phyloP scores from a whole-genome alignment of 169 alveolate genomes.

The Nephromyces sp. region DNA sequence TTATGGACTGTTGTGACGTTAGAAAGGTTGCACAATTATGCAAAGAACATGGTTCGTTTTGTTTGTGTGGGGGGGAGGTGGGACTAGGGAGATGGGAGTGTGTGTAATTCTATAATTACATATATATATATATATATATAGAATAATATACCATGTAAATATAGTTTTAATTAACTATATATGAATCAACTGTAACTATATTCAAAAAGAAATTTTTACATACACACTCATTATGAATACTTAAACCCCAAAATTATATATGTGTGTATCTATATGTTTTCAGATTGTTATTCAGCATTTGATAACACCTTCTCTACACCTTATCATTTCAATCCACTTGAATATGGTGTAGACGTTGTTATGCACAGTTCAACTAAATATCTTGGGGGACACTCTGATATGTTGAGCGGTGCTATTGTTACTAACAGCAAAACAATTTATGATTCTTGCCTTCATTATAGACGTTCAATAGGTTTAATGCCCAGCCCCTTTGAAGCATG shows the following conservation, averaged over 20 bases:
- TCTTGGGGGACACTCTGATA: constrained; percentile 53
- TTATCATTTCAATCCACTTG: constrained; percentile 38
- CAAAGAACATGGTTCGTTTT: constrained; percentile 15
- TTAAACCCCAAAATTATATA: not conserved
- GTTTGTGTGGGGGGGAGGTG: no score
- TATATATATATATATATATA: no score
- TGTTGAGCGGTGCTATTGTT: constrained; percentile 48
- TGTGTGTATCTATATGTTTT: no score
- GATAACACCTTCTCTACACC: constrained; percentile 61
- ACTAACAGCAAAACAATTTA: constrained; percentile 15
- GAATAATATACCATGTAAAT: not conserved
- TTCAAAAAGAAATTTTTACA: not conserved
- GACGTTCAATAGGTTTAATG: constrained; percentile 51
- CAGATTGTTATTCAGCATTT: constrained; percentile 34
- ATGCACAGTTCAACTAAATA: constrained; percentile 50
- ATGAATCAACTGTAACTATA: not conserved
- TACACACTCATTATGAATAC: not conserved
- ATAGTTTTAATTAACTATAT: not conserved
- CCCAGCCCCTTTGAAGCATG: no score
- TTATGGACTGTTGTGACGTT: constrained; percentile 38
- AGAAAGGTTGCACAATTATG: constrained; percentile 31
- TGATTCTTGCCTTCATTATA: constrained; percentile 30
- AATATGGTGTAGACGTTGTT: constrained; percentile 31
- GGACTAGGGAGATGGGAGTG: no score
- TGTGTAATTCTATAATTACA: no score